Evolutionary conservation across 495 filamentous ascomycete genomes (phyloP), one percentile per base, ranked within the genome.

Genomic region (Cryomyces antarcticus): DNA sequence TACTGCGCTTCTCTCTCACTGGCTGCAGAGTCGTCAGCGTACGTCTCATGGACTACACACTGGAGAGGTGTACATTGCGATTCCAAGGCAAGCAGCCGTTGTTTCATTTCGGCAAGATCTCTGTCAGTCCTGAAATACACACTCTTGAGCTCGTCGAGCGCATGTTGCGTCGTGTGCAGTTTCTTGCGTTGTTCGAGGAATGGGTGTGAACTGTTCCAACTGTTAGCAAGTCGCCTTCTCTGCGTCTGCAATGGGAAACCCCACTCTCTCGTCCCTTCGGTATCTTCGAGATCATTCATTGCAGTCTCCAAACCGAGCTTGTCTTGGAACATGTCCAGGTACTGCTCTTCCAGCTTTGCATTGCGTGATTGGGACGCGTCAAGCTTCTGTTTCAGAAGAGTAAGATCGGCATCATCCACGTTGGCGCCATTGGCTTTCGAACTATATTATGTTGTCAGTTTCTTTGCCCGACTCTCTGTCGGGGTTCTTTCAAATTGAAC

Each of bases 141-240:
- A 38, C 49, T 56, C 46, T 66, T 66, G 44, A 57, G 55, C 12
- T 61, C 58, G 39, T 69, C 65, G 44, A 70, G 59, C 34, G 70
- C 62, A 45, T 69, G 65, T 35, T 62, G 61, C 28, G 72, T 38
- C 28, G 60, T 47, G 65, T 67, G 46, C 9, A 57, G 45, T 36
- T 50, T 49, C 24, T 55, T 38, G 24, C 46, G 52, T 35, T 54
- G 52, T 27, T 35, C 33, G 11, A 47, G n/a, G 30, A 42, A 47
- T n/a, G 45, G 37, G 27, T 40, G 45, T n/a, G 37, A 38, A 29
- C 53, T 49, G 37, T n/a, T 29, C n/a, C 13, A 28, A 31, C 10
- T 9, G 45, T 47, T 37, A 47, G 41, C 13, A 24, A 24, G 2
- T 24, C 17, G 17, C 17, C 17, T 1, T 24, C 17, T 24, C 17